These are phyloP conservation scores for Rhizopus delemar DNA, from an alignment of 371 early-diverging fungal genomes.

Conservation along the genomic window DNA sequence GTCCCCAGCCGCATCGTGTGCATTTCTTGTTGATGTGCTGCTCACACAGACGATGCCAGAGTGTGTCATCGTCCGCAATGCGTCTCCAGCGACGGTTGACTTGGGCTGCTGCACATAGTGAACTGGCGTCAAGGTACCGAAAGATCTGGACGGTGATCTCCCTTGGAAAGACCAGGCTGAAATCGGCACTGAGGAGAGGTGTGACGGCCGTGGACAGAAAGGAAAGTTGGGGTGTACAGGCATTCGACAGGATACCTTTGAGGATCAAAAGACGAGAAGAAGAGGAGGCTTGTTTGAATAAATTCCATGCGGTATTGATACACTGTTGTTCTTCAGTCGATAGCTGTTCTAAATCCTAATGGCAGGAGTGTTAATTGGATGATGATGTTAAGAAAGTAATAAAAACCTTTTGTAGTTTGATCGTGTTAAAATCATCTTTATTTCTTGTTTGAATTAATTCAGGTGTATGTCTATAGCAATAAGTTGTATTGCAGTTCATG, in stretches of 20 bases:
- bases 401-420: slow-evolving; percentile 17
- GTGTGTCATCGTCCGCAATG: slow-evolving; percentile 83
- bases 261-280: slow-evolving; percentile 56
- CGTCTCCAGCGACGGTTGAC: slow-evolving; percentile 78
- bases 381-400: background rate
- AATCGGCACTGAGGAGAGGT: slow-evolving; percentile 63
- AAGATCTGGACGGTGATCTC: slow-evolving; percentile 84
- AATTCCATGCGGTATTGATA: slow-evolving; percentile 55
- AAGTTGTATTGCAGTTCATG: slow-evolving; percentile 22
- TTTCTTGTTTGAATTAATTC: slow-evolving; percentile 23
- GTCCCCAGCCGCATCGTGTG: slow-evolving; percentile 94
- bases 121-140: slow-evolving; percentile 85
- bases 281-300: slow-evolving; percentile 50
- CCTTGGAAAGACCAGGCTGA: slow-evolving; percentile 69
- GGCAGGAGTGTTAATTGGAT: background rate
- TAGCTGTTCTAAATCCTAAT: slow-evolving; percentile 23
- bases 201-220: slow-evolving; percentile 39
- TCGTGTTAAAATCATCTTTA: slow-evolving; percentile 13
- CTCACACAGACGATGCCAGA: slow-evolving; percentile 95
- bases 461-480: slow-evolving; percentile 30
- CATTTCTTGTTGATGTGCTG: slow-evolving; percentile 97
- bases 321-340: slow-evolving; percentile 39
- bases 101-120: slow-evolving; percentile 87
- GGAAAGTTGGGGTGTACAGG: slow-evolving; percentile 59
- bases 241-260: slow-evolving; percentile 54